These are phyloP conservation scores for Phyllosticta capitalensis DNA, from an alignment of 2,329 filamentous ascomycete genomes.

Conservation along the genomic window DNA sequence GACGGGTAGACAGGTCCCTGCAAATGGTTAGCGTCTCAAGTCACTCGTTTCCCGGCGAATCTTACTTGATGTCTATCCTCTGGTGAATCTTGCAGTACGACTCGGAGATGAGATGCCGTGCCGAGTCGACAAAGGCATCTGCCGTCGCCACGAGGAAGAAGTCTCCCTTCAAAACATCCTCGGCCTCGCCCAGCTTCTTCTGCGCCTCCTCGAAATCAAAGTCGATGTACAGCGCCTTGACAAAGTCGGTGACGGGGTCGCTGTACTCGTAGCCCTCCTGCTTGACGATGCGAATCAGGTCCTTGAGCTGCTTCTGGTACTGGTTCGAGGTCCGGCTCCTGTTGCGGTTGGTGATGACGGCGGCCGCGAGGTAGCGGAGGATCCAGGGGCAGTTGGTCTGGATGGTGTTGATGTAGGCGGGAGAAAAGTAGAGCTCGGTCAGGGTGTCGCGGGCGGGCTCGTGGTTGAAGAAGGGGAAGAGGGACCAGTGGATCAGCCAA, in stretches of 20 bases:
- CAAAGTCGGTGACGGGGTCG: slow-evolving; percentile 91
- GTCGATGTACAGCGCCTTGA: slow-evolving; percentile 89
- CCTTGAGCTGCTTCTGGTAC: slow-evolving; percentile 98
- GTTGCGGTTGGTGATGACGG: slow-evolving; percentile 80
- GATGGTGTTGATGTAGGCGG: slow-evolving; percentile 98
- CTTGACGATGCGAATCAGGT: slow-evolving; percentile 86
- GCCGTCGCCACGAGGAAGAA: slow-evolving; percentile 86
- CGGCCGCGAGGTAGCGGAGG: slow-evolving; percentile 83
- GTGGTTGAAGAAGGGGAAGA: slow-evolving; percentile 99
- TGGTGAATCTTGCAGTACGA: slow-evolving; percentile 99
- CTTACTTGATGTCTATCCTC: slow-evolving; percentile 86
- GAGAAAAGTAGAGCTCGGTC: slow-evolving; percentile 94
- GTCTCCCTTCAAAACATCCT: slow-evolving; percentile 83
- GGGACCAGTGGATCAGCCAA: slow-evolving; percentile 95
- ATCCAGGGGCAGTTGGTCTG: slow-evolving; percentile 97
- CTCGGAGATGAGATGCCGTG: slow-evolving; percentile 94
- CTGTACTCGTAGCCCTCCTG: slow-evolving; percentile 97
- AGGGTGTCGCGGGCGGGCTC: slow-evolving; percentile 82
- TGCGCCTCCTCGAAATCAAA: slow-evolving; percentile 98
- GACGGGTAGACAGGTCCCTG: slow-evolving; percentile 77
- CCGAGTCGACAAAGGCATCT: slow-evolving; percentile 86
- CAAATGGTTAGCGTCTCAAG: neutral
- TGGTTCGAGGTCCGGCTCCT: slow-evolving; percentile 70
- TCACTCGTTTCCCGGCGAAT: neutral
- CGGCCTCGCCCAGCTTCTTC: slow-evolving; percentile 74